These are phyloP conservation scores for Aspergillus nanangensis DNA, from an alignment of 495 filamentous ascomycete genomes.

Conservation along the genomic window DNA sequence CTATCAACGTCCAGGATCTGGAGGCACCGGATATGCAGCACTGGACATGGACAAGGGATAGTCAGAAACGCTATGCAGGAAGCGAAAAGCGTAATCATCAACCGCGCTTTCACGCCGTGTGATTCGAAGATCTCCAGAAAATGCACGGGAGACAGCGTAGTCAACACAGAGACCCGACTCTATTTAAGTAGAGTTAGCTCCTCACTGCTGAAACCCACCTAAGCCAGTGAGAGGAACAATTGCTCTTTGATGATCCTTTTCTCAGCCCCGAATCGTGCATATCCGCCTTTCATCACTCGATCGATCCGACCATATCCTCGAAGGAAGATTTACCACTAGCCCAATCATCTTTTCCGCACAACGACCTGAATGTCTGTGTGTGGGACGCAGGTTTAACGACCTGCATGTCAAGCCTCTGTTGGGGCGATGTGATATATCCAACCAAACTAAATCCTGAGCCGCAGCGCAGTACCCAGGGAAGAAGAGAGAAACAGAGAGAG, in stretches of 20 bases:
- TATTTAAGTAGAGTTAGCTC: slow-evolving; percentile 24
- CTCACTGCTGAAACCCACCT: slow-evolving; percentile 9
- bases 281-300: slow-evolving; percentile 12
- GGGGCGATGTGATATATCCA: slow-evolving; percentile 30
- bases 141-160: slow-evolving; percentile 20
- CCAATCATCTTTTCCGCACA: slow-evolving; percentile 9
- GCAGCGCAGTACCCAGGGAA: no score
- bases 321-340: neutral
- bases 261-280: slow-evolving; percentile 11
- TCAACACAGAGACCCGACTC: slow-evolving; percentile 12
- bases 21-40: slow-evolving; percentile 12
- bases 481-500: neutral
- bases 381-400: slow-evolving; percentile 15
- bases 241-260: slow-evolving; percentile 12
- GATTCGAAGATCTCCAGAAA: slow-evolving; percentile 9
- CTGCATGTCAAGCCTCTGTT: slow-evolving; percentile 18
- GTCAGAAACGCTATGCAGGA: slow-evolving; percentile 4
- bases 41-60: slow-evolving; percentile 8
- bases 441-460: slow-evolving; percentile 14
- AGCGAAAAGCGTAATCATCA: slow-evolving; percentile 15
- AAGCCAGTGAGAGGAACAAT: slow-evolving; percentile 6
- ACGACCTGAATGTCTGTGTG: slow-evolving; percentile 10
- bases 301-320: slow-evolving; percentile 10
- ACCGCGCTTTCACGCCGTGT: slow-evolving; percentile 14
- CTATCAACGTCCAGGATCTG: slow-evolving; percentile 17